A percentile compares a stretch with the other conserved stretches of the same genome.
These are phyloP conservation scores for Escallonia herrerae DNA, from an alignment of 129 eudicot species.

Conservation along the genomic window DNA sequence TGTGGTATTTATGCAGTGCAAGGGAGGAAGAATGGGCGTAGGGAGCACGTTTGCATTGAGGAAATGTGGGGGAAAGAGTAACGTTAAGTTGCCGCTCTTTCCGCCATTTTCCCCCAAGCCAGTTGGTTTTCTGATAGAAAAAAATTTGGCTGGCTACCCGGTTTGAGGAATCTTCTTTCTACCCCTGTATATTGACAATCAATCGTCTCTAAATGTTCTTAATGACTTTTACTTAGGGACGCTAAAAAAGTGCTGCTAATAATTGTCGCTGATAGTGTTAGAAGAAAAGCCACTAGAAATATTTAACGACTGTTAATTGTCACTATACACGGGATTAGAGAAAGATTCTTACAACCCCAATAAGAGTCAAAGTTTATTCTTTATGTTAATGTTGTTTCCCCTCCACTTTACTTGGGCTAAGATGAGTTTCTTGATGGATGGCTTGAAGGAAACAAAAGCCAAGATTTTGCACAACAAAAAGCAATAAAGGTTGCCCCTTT, in stretches of 20 bases:
- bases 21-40: slow-evolving; percentile 24
- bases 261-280: no score
- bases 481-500: neutral
- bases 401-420: slow-evolving; percentile 1
- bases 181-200: no score
- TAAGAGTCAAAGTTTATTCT: no score
- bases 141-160: no score
- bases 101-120: slow-evolving; percentile 19
- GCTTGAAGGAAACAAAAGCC: neutral
- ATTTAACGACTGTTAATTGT: no score
- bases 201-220: no score
- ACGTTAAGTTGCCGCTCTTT: slow-evolving; percentile 24
- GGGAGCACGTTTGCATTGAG: slow-evolving; percentile 42
- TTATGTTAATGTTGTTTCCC: slow-evolving; percentile 7
- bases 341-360: no score
- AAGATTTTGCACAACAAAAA: neutral
- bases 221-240: no score
- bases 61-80: slow-evolving; percentile 22
- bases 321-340: no score
- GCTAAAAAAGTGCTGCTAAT: no score
- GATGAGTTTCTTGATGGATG: neutral
- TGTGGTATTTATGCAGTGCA: slow-evolving; percentile 9
- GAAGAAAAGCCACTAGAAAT: no score
- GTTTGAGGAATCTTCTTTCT: no score
- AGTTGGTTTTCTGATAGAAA: slow-evolving; percentile 18